phyloP scores from a whole-genome alignment of 176 grass and related monocot species.

The Canna indica region DNA sequence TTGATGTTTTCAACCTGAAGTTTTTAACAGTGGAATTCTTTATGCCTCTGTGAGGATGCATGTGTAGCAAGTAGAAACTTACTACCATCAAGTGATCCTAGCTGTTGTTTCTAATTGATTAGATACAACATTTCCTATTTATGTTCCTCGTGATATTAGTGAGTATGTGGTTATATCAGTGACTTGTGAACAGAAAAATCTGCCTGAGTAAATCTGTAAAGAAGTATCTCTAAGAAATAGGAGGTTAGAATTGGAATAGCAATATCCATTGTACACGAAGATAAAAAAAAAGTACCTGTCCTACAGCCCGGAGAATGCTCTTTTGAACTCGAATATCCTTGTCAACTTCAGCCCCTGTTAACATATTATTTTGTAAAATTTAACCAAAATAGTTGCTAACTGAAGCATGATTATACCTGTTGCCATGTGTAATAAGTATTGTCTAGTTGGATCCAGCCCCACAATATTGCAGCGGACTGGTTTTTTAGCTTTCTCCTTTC shows the following conservation, averaged over 20 bases:
- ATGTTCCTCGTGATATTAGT: not conserved
- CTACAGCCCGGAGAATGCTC: constrained; percentile 60
- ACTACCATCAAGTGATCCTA: too few species aligned
- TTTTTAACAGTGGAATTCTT: too few species aligned
- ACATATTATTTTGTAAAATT: constrained; percentile 17
- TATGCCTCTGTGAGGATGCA: too few species aligned
- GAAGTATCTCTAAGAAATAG: not conserved
- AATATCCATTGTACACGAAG: not conserved
- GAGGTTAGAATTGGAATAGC: not conserved
- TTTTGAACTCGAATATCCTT: constrained; percentile 77
- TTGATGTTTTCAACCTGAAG: too few species aligned
- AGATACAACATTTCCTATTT: not conserved
- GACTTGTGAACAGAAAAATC: not conserved
- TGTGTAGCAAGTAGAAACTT: too few species aligned
- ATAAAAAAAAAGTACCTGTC: constrained; percentile 34
- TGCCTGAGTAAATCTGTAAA: not conserved
- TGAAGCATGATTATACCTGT: constrained; percentile 32
- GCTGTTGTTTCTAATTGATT: not conserved
- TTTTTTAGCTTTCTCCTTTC: constrained; percentile 96
- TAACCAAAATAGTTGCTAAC: not conserved
- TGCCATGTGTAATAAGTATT: constrained; percentile 83
- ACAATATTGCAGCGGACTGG: constrained; percentile 69
- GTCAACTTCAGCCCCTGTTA: constrained; percentile 68
- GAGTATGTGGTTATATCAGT: not conserved
- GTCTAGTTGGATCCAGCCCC: constrained; percentile 66